These are phyloP conservation scores for Phoma sp. DNA, from an alignment of 2,329 filamentous ascomycete species.

Conservation along the genomic window DNA sequence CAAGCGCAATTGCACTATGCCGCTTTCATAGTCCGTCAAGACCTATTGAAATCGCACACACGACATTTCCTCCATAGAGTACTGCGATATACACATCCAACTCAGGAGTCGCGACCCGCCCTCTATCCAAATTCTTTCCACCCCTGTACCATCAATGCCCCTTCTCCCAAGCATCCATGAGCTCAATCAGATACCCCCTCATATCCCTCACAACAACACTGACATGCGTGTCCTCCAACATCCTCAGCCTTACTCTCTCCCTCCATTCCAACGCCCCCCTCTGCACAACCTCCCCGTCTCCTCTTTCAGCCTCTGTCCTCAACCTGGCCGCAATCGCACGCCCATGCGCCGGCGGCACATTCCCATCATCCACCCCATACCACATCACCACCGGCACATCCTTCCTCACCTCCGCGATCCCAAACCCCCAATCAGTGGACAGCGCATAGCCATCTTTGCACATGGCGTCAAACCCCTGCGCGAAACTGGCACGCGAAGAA, in stretches of 20 bases:
- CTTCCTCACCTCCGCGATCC: constrained; percentile 42
- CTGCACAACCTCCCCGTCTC: neutral
- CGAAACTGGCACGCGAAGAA: constrained; percentile 31
- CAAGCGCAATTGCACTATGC: too few relatives aligned
- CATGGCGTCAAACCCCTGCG: constrained; percentile 39
- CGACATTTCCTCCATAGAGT: too few relatives aligned
- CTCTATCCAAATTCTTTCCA: too few relatives aligned
- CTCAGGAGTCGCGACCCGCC: too few relatives aligned
- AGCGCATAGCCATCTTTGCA: constrained; percentile 40
- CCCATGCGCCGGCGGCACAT: constrained; percentile 45
- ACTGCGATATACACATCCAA: too few relatives aligned
- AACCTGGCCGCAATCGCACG: constrained; percentile 39
- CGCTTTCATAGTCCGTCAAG: too few relatives aligned
- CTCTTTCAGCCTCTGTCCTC: constrained; percentile 13
- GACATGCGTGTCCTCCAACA: constrained; percentile 46
- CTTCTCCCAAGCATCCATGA: constrained; percentile 15
- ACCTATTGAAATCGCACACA: too few relatives aligned
- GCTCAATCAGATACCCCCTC: constrained; percentile 25
- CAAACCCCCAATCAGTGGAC: constrained; percentile 41
- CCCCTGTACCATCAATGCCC: too few relatives aligned
- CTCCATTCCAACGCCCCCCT: neutral
- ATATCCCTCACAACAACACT: constrained; percentile 26
- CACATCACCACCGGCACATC: constrained; percentile 48
- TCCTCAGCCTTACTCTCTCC: constrained; percentile 34
- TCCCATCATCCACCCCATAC: constrained; percentile 45